Base-by-base conservation (phyloP, 2,329 filamentous ascomycete genomes). In the Emmonsia crescens region DNA sequence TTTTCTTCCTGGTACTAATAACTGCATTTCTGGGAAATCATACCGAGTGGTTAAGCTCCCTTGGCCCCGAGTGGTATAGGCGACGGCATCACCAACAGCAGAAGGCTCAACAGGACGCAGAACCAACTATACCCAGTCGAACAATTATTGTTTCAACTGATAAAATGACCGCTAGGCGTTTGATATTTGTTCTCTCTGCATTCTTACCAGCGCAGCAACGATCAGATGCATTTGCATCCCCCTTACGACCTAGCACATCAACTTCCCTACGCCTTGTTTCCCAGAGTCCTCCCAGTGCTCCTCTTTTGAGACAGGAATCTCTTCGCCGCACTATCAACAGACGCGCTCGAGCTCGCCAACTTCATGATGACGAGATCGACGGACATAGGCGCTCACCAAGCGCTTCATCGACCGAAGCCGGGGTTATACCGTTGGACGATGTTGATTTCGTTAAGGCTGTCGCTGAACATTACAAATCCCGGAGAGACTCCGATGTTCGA, bases 21-120 rank as follows among this genome's bases (percentile, higher is more conserved):
- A 85, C 83, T 1, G 82, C 82, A 1, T 85, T 85, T 61, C 72
- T 85, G 60, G 83, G 82, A 0, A 83, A 80, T 49, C 82, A 85
- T 65, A 84, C 82, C 0, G 81, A 84, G 66, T 85, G 83, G 83
- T 76, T 85, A 12, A 80, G 79, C 62, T 70, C 76, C 3, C 70
- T 84, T 24, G 81, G 80, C 0, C 82, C 82, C 2, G 80, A 80
- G 60, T 80, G 80, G 77, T 80, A 82, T 67, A 77, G 79, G 49
- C 78, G 79, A 60, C 79, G 80, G 36, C 77, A 82, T 66, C 75
- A 77, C 62, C 73, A 81, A 64, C 78, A 81, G 66, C 79, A 83
- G 67, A 78, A 78, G 67, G 73, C 76, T 5, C 75, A 76, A 58
- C 74, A 76, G 58, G 76, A 79, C 62, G 73, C 77, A 33, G 78